These are phyloP conservation scores for Aspergillus fumigatus DNA, from an alignment of 2,329 filamentous ascomycete genomes.

Conservation along the genomic window DNA sequence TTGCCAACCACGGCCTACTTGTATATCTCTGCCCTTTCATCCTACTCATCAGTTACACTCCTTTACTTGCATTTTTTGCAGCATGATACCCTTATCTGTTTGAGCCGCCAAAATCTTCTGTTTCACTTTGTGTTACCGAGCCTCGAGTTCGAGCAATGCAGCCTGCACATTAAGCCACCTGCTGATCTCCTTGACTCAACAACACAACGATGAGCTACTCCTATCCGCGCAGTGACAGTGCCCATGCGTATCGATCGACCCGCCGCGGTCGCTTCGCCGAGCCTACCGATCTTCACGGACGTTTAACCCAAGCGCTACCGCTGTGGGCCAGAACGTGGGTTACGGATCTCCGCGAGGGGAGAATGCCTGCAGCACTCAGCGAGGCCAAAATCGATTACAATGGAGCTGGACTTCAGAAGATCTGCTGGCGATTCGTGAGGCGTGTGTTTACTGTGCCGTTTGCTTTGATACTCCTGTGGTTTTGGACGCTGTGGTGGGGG, in stretches of 20 bases:
- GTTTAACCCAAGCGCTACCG: conserved; percentile 17
- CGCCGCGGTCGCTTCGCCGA: conserved; percentile 12
- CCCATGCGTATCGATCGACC: conserved; percentile 23
- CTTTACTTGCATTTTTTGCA: neutral
- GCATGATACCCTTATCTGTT: neutral
- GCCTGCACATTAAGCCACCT: conserved; percentile 8
- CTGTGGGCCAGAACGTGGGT: conserved; percentile 20
- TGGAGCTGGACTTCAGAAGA: conserved; percentile 13
- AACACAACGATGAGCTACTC: conserved; percentile 32
- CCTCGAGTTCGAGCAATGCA: conserved; percentile 18
- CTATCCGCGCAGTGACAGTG: conserved; percentile 24
- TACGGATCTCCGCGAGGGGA: conserved; percentile 6
- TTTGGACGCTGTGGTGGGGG: conserved; percentile 74
- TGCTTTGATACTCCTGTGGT: conserved; percentile 67
- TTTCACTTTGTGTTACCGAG: conserved; percentile 4
- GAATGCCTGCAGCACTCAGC: conserved; percentile 1
- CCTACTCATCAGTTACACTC: neutral
- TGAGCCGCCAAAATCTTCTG: neutral
- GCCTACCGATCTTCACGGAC: conserved; percentile 9
- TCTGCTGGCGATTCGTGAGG: conserved; percentile 10
- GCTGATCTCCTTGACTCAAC: conserved; percentile 11
- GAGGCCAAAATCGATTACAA: conserved; percentile 6
- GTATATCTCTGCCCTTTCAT: neutral
- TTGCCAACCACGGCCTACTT: neutral
- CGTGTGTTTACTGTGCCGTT: conserved; percentile 51